phyloP scores from a whole-genome alignment of 768 basidiomycete genomes.

The Tremella yokohamensis region DNA sequence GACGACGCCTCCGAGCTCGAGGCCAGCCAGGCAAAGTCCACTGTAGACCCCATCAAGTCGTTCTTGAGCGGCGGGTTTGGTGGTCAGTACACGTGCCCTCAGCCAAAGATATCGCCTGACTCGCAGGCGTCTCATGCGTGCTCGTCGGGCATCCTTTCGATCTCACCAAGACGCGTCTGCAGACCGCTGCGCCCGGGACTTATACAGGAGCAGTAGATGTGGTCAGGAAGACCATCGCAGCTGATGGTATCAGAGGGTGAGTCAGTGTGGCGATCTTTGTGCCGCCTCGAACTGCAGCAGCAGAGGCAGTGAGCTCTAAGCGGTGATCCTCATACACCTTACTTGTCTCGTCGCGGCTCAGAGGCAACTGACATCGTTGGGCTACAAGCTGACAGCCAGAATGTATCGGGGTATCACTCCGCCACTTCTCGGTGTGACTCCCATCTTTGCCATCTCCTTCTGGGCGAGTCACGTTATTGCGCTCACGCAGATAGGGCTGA shows the following conservation, averaged over 20 bases:
- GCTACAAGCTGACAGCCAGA: conserved; percentile 19
- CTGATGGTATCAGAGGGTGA: conserved; percentile 84
- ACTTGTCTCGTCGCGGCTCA: too few species aligned
- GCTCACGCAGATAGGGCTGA: background rate
- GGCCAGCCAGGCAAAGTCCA: conserved; percentile 31
- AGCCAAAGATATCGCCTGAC: background rate
- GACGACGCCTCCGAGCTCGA: conserved; percentile 33
- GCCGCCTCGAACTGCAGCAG: too few species aligned
- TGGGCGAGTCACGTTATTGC: conserved; percentile 64
- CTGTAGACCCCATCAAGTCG: conserved; percentile 60
- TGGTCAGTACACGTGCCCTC: conserved; percentile 54
- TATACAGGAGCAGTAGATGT: conserved; percentile 93
- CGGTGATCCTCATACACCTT: too few species aligned
- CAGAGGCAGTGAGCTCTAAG: too few species aligned
- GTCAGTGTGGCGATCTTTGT: conserved; percentile 26
- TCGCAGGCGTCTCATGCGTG: conserved; percentile 19
- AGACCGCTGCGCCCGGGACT: conserved; percentile 80
- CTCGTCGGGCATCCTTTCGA: conserved; percentile 90
- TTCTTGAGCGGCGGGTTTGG: conserved; percentile 94
- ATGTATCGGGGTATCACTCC: conserved; percentile 67
- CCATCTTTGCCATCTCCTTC: conserved; percentile 96
- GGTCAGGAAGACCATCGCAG: conserved; percentile 81
- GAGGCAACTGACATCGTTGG: too few species aligned
- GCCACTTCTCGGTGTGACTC: conserved; percentile 88
- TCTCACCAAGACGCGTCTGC: conserved; percentile 70